Evolutionary conservation across 805 yeast species (phyloP).

Genomic region (Wickerhamiella alocasiicola): DNA sequence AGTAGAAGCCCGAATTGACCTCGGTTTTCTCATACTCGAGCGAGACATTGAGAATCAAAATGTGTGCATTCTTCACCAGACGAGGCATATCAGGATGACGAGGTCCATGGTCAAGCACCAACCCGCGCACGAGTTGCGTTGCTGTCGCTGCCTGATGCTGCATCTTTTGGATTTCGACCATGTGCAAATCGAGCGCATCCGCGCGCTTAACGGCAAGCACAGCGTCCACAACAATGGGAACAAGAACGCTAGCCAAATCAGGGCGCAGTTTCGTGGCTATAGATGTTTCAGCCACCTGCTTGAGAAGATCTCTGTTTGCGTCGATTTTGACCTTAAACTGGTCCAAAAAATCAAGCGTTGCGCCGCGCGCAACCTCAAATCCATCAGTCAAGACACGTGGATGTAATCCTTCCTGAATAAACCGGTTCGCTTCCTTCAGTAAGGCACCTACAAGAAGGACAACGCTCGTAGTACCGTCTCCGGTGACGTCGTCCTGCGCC

Average conservation of each 20-base stretch:
- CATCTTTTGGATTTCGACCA: constrained; percentile 98
- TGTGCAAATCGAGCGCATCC: constrained; percentile 66
- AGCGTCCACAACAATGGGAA: constrained; percentile 95
- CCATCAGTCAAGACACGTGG: constrained; percentile 93
- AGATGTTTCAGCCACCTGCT: constrained; percentile 87
- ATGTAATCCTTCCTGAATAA: constrained; percentile 85
- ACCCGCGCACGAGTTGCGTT: constrained; percentile 71
- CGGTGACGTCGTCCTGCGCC: constrained; percentile 98
- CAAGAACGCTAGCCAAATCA: constrained; percentile 64
- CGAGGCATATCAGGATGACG: constrained; percentile 99
- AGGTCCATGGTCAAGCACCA: constrained; percentile 95
- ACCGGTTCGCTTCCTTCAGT: constrained; percentile 87
- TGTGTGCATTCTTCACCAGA: constrained; percentile 65
- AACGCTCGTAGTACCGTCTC: constrained; percentile 97
- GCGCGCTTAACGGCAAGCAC: constrained; percentile 58
- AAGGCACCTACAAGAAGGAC: constrained; percentile 89
- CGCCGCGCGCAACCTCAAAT: constrained; percentile 77
- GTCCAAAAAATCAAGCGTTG: constrained; percentile 57
- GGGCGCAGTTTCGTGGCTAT: constrained; percentile 72
- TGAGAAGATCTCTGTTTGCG: constrained; percentile 74
- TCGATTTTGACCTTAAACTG: constrained; percentile 42
- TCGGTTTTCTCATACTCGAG: constrained; percentile 96
- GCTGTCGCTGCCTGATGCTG: constrained; percentile 81
- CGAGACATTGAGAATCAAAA: constrained; percentile 83
- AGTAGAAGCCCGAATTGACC: constrained; percentile 90